A percentile compares a stretch with the other conserved stretches of the same genome.
phyloP scores from a whole-genome alignment of 768 basidiomycete species.

The Chiua virens region DNA sequence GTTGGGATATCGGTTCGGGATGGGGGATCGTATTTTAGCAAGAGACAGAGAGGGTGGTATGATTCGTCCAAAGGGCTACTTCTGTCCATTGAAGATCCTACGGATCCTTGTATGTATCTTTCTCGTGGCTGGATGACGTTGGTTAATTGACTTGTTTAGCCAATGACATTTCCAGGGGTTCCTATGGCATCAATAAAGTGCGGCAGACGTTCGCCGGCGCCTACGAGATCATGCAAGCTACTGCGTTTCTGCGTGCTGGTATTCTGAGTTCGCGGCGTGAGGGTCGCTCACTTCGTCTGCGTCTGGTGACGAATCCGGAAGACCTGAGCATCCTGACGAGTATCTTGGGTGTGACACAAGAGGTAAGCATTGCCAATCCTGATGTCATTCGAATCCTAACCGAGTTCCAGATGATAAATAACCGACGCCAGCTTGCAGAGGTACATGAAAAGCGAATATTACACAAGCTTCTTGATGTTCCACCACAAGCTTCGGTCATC shows the following conservation, averaged over 20 bases:
- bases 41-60: conserved; percentile 79
- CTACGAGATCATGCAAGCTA: conserved; percentile 70
- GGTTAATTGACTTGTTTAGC: conserved; percentile 44
- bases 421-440: conserved; percentile 67
- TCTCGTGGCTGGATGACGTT: not conserved
- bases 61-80: conserved; percentile 55
- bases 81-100: conserved; percentile 92
- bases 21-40: conserved; percentile 88
- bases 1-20: conserved; percentile 86
- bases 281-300: conserved; percentile 48
- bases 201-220: conserved; percentile 84
- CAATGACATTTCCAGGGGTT: conserved; percentile 91
- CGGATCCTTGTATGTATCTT: conserved; percentile 70
- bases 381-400: conserved; percentile 3
- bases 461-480: conserved; percentile 57
- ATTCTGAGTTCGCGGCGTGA: conserved; percentile 57
- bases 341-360: conserved; percentile 80
- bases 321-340: conserved; percentile 78
- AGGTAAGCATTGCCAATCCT: conserved; percentile 47
- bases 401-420: conserved; percentile 62
- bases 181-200: conserved; percentile 81
- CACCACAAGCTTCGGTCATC: conserved; percentile 16
- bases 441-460: conserved; percentile 59
- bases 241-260: conserved; percentile 64
- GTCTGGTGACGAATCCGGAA: conserved; percentile 46